phyloP scores from a whole-genome alignment of 140 eudicot genomes.

The Cichorium intybus region DNA sequence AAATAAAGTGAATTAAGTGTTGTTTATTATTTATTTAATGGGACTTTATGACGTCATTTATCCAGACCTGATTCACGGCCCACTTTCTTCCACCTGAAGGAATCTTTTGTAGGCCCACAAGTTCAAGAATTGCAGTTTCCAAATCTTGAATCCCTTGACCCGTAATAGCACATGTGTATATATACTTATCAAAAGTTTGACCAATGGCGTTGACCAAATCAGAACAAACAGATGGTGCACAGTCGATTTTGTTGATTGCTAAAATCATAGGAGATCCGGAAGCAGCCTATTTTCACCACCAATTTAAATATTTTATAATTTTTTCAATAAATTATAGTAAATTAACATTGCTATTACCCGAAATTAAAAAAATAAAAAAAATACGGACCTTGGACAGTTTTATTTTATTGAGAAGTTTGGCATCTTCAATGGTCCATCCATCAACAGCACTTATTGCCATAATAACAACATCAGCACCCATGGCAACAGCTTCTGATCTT shows the following conservation, averaged over 20 bases:
- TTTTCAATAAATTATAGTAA: background rate
- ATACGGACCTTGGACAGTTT: slow-evolving; percentile 55
- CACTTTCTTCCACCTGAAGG: slow-evolving; percentile 83
- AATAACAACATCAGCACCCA: slow-evolving; percentile 79
- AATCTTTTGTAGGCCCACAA: slow-evolving; percentile 73
- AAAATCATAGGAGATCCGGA: slow-evolving; percentile 66
- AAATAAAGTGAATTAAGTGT: background rate
- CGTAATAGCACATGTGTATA: slow-evolving; percentile 81
- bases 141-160: slow-evolving; percentile 82
- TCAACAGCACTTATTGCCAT: slow-evolving; percentile 84
- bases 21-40: background rate
- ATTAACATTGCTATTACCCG: too few species aligned
- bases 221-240: slow-evolving; percentile 45
- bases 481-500: slow-evolving; percentile 94
- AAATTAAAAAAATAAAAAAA: too few species aligned
- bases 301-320: background rate
- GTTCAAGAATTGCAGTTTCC: slow-evolving; percentile 66
- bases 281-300: slow-evolving; percentile 30
- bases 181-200: slow-evolving; percentile 42
- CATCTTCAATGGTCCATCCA: slow-evolving; percentile 90
- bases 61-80: slow-evolving; percentile 87
- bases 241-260: slow-evolving; percentile 82
- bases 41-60: too few species aligned
- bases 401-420: slow-evolving; percentile 63
- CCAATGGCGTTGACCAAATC: slow-evolving; percentile 35